Conservation (phyloP, 2,329 filamentous ascomycete genomes). For the Verticillium nubilum region DNA sequence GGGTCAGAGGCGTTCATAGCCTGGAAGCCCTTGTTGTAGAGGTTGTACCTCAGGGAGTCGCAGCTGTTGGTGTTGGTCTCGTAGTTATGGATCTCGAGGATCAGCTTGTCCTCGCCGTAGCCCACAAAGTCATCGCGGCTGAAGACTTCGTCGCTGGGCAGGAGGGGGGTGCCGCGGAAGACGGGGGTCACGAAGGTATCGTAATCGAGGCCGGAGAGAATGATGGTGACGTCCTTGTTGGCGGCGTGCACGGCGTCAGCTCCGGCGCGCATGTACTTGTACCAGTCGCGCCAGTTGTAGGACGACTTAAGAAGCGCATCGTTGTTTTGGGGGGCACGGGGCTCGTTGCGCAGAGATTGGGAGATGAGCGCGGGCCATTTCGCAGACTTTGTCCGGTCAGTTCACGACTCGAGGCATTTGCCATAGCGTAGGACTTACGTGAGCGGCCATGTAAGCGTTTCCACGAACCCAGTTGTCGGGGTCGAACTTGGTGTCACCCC, state of each 20-base stretch:
- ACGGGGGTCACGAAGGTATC: conserved; percentile 42
- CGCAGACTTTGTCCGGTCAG: conserved; percentile 21
- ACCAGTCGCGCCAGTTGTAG: conserved; percentile 30
- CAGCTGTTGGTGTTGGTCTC: conserved; percentile 45
- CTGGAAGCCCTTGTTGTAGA: conserved; percentile 48
- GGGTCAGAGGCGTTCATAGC: conserved; percentile 35
- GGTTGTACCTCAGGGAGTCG: conserved; percentile 33
- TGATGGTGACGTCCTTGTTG: conserved; percentile 45
- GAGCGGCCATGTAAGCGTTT: conserved; percentile 42
- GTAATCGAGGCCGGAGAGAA: conserved; percentile 49
- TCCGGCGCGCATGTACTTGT: conserved; percentile 39
- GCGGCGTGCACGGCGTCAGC: conserved; percentile 43
- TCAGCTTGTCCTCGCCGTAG: conserved; percentile 44
- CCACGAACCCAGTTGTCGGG: conserved; percentile 48
- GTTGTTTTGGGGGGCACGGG: conserved; percentile 33
- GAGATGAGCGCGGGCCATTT: conserved; percentile 44
- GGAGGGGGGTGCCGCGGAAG: conserved; percentile 39
- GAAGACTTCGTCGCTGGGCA: conserved; percentile 39
- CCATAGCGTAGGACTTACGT: conserved; percentile 26
- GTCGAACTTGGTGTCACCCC: conserved; percentile 40
- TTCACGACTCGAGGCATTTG: not conserved
- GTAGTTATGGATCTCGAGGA: conserved; percentile 59
- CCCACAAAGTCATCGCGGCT: conserved; percentile 38
- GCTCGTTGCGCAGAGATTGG: conserved; percentile 54
- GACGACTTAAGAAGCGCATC: conserved; percentile 13